Percentiles rank a stretch among this genome's conserved stretches.
Conservation (phyloP, 176 grass and related monocot species). For the Raddia distichophylla region DNA sequence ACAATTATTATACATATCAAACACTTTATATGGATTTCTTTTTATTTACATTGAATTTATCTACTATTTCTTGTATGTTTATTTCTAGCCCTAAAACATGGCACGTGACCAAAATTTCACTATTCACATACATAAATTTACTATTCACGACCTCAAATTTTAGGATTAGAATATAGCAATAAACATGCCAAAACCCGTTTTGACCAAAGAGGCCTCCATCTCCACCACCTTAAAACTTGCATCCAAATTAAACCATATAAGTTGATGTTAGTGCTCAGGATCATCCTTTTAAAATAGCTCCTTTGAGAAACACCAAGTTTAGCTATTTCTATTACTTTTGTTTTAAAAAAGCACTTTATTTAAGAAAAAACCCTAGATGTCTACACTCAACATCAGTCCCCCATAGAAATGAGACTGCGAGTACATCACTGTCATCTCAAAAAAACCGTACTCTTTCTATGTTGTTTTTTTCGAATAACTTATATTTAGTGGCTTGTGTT, state of each 20-base stretch:
- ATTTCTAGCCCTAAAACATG: no score
- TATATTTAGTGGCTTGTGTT: background rate
- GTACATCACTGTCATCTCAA: background rate
- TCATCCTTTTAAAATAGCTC: no score
- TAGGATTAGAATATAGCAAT: no score
- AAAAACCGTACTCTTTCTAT: background rate
- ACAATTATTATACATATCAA: no score
- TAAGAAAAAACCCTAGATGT: background rate
- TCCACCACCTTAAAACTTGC: background rate
- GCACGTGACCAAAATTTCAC: no score
- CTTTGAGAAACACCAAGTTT: background rate
- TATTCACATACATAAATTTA: no score
- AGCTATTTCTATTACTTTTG: background rate
- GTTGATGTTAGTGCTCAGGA: background rate
- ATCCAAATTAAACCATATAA: background rate
- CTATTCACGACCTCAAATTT: no score
- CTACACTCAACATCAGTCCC: background rate
- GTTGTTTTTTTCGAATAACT: background rate
- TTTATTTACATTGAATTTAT: no score
- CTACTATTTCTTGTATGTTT: no score
- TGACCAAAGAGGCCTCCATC: background rate
- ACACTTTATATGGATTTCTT: no score
- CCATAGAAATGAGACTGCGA: background rate
- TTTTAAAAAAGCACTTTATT: background rate
- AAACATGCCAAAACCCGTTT: background rate